Evolutionary conservation across 305 asterid species (phyloP).

Genomic region (Fraxinus sp.): DNA sequence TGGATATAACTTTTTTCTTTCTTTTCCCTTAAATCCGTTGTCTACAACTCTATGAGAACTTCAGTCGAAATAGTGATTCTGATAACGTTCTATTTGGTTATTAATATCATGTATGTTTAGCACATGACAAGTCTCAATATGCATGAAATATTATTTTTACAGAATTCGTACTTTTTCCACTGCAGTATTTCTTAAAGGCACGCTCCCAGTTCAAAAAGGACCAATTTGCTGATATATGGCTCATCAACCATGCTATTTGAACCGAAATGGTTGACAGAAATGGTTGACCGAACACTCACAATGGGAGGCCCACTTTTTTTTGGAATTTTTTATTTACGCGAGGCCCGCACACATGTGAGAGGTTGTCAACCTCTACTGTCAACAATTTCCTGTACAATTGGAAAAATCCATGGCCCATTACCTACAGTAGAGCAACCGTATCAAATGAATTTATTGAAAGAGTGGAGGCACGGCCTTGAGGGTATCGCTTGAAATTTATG

Average conservation of each 20-base stretch:
- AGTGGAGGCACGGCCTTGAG: background rate
- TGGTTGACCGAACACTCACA: too few relatives aligned
- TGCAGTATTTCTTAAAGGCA: constrained; percentile 62
- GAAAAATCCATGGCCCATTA: too few relatives aligned
- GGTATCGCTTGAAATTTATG: too few relatives aligned
- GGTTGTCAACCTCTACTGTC: too few relatives aligned
- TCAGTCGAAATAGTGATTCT: background rate
- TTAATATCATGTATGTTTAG: background rate
- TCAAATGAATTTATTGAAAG: background rate
- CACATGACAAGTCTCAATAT: background rate
- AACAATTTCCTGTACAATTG: too few relatives aligned
- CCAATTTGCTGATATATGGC: constrained; percentile 58
- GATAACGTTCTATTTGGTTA: background rate
- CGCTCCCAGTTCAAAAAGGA: constrained; percentile 53
- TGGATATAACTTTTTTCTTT: background rate
- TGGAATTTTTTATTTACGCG: too few relatives aligned
- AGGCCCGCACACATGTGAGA: too few relatives aligned
- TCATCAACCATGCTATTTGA: constrained; percentile 16
- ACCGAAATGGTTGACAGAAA: too few relatives aligned
- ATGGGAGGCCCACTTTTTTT: too few relatives aligned
- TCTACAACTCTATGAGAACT: background rate
- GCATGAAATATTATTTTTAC: background rate
- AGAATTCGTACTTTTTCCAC: background rate
- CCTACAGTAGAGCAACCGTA: too few relatives aligned
- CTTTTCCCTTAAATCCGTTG: background rate